Percentiles rank a stretch among this genome's conserved stretches.
phyloP scores from a whole-genome alignment of 73 alveolate genomes.

The Strombidium stylifer region DNA sequence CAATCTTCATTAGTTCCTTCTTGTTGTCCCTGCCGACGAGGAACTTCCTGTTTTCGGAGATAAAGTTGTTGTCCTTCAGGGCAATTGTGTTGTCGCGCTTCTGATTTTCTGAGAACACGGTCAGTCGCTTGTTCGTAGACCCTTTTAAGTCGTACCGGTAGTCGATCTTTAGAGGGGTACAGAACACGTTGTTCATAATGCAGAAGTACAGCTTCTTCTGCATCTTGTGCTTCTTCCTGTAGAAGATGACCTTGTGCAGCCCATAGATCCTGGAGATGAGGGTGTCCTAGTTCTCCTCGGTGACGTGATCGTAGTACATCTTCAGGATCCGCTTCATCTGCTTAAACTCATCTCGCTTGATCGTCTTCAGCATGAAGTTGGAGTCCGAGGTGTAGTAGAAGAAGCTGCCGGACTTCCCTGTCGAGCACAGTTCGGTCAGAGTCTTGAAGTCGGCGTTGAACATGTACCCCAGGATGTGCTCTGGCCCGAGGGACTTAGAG shows the following conservation, averaged over 20 bases:
- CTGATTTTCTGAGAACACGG: conserved; percentile 41
- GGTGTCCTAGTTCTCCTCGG: conserved; percentile 57
- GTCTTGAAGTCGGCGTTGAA: conserved; percentile 49
- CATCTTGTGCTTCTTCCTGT: conserved; percentile 20
- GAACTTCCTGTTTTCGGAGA: conserved; percentile 65
- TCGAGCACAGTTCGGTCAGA: conserved; percentile 75
- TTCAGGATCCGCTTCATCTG: conserved; percentile 85
- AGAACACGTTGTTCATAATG: conserved; percentile 75
- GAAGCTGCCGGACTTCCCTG: conserved; percentile 97
- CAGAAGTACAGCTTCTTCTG: conserved; percentile 63
- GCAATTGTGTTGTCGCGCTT: conserved; percentile 77
- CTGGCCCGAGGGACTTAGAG: conserved; percentile 80
- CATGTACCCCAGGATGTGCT: conserved; percentile 52
- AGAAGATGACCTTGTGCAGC: conserved; percentile 69
- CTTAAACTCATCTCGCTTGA: conserved; percentile 83
- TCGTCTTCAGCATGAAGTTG: conserved; percentile 90
- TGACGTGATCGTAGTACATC: conserved; percentile 78
- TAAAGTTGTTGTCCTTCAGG: conserved; percentile 87
- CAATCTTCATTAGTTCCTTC: conserved; percentile 62
- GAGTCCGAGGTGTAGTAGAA: conserved; percentile 99
- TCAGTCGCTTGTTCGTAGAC: conserved; percentile 67
- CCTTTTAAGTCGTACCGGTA: conserved; percentile 85
- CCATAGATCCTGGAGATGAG: conserved; percentile 72
- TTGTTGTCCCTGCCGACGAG: conserved; percentile 61
- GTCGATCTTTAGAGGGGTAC: conserved; percentile 64